Evolutionary conservation across 495 filamentous ascomycete genomes (phyloP).

Genomic region (Saxophila tyrrhenica): DNA sequence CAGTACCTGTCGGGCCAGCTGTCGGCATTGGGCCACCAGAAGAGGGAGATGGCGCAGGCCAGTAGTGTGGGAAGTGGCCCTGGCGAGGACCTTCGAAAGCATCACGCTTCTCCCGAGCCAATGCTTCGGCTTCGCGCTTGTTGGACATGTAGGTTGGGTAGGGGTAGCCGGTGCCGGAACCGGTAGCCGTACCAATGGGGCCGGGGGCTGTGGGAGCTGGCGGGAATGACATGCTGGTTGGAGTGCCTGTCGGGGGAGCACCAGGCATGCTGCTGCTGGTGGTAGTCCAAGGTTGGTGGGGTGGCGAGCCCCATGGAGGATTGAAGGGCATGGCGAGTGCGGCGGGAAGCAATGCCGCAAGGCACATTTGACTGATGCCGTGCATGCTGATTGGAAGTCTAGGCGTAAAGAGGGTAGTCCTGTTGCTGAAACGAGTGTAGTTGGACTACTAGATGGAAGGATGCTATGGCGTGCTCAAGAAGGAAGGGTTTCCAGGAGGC

Average conservation of each 20-base stretch:
- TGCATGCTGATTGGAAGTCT: background rate
- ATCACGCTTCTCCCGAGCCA: background rate
- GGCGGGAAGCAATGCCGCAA: background rate
- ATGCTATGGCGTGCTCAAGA: background rate
- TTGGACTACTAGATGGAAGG: background rate
- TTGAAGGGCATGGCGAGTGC: background rate
- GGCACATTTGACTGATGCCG: background rate
- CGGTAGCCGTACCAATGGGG: background rate
- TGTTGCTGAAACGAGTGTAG: background rate
- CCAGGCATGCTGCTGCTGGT: background rate
- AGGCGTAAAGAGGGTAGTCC: background rate
- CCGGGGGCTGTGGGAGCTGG: background rate
- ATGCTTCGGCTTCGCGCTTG: background rate
- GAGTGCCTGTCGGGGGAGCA: background rate
- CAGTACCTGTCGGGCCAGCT: background rate
- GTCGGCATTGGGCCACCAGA: background rate
- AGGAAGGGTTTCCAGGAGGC: background rate
- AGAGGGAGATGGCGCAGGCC: background rate
- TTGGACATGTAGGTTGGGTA: background rate
- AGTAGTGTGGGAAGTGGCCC: background rate
- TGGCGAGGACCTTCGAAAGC: background rate
- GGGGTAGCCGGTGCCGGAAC: background rate
- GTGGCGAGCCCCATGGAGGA: background rate
- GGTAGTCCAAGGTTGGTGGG: background rate
- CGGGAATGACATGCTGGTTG: background rate